Base-by-base conservation (phyloP, 345 rosid species). In the Punica granatum region DNA sequence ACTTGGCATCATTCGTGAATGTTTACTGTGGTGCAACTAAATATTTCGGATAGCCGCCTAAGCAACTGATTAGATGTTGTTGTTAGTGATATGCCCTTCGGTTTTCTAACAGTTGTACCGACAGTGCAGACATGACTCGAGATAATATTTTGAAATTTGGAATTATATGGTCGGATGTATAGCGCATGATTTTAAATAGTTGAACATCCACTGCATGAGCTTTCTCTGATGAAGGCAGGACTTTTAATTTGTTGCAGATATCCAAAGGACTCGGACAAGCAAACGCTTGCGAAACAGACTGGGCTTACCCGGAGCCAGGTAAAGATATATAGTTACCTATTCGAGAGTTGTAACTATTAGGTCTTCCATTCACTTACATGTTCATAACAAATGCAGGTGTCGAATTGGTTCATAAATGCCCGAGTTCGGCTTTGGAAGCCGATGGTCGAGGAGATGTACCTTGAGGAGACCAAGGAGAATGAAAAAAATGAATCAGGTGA, bases 371-470 rank as follows among this genome's bases (percentile, higher is more conserved):
- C 10, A 6, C 51, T 48, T 2, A 37, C 32, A n/a, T 53, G 12
- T 53, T 53, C 7, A 28, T 10, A 9, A 14, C 49, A 26, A 1
- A 28, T 74, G 64, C 60, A 85, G 90, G 90, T 85, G 16, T 85
- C 90, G 5, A 85, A 85, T 51, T 85, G 94, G 96, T 90, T 88
- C 72, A 90, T 90, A 49, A 88, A 88, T 73, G 91, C 96, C 34
- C 85, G 93, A 70, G 93, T 87, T 69, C 86, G 96, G 26, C 79
- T 90, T 7, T 90, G 93, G 96, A 90, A 90, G 77, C 96, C 96
- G 60, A 86, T 90, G 96, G 91, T 90, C 3, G 96, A 90, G 75
- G 90, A 90, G 64, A 80, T 90, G 88, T 90, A 90, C 76, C 0
- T 49, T 66, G 96, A 88, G 66, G 96, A 90, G 74, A 70, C 77